These are phyloP conservation scores for Williopsis jadinii DNA, from an alignment of 1,139 yeast genomes.

Conservation along the genomic window DNA sequence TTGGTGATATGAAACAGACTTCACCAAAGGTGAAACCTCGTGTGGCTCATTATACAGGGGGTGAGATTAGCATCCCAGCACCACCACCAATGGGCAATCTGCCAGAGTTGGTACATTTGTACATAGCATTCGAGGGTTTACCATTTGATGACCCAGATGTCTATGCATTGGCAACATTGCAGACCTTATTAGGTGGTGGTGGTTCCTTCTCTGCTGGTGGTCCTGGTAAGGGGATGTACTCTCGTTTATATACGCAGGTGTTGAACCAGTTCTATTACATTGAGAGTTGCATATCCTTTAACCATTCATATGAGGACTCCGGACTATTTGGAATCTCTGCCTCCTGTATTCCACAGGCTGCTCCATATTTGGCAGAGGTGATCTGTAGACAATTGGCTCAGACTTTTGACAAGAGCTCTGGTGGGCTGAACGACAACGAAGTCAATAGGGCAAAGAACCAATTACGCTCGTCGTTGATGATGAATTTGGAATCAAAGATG, in stretches of 20 bases:
- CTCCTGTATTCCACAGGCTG: slow-evolving; percentile 81
- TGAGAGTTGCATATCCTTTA: slow-evolving; percentile 82
- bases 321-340: slow-evolving; percentile 90
- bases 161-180: slow-evolving; percentile 85
- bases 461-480: slow-evolving; percentile 76
- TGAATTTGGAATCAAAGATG: slow-evolving; percentile 89
- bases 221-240: slow-evolving; percentile 99
- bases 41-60: slow-evolving; percentile 70
- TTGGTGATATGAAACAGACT: slow-evolving; percentile 52
- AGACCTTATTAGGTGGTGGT: slow-evolving; percentile 94
- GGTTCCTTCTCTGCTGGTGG: slow-evolving; percentile 99
- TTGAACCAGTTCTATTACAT: slow-evolving; percentile 87
- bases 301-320: slow-evolving; percentile 84
- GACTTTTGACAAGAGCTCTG: slow-evolving; percentile 37
- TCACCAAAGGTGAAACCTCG: slow-evolving; percentile 29
- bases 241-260: slow-evolving; percentile 85
- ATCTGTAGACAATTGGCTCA: slow-evolving; percentile 70
- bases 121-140: slow-evolving; percentile 83
- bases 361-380: slow-evolving; percentile 75
- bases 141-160: slow-evolving; percentile 82
- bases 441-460: slow-evolving; percentile 90
- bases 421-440: slow-evolving; percentile 60
- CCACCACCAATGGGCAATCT: slow-evolving; percentile 19
- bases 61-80: slow-evolving; percentile 63
- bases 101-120: slow-evolving; percentile 71